phyloP scores from a whole-genome alignment of 1,284 basidiomycete species.

The Cutaneotrichosporon sp. region DNA sequence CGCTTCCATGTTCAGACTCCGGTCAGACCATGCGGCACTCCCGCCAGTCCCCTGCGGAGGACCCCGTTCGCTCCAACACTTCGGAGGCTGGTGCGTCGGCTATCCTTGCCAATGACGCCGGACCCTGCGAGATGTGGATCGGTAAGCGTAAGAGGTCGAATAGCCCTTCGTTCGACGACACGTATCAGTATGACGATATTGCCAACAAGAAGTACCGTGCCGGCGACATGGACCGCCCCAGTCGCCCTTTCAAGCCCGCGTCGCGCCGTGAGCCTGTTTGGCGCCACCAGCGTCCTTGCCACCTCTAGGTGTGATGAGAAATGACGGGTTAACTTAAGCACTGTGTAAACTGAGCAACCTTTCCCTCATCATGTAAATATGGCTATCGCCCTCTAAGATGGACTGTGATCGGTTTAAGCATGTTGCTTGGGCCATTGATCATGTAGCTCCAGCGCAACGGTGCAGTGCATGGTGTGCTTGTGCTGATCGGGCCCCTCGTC shows the following conservation, averaged over 20 bases:
- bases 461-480: too few relatives aligned
- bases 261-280: neutral
- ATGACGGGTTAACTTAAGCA: neutral
- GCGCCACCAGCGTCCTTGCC: neutral
- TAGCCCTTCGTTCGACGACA: neutral
- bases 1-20: neutral
- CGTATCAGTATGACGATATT: neutral
- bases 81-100: neutral
- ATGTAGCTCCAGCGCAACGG: too few relatives aligned
- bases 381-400: too few relatives aligned
- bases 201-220: neutral
- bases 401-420: too few relatives aligned
- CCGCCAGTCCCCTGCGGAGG: neutral
- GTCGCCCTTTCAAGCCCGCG: neutral
- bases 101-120: neutral
- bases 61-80: too few relatives aligned
- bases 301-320: too few relatives aligned
- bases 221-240: neutral
- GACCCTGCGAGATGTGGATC: neutral
- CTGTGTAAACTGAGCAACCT: neutral
- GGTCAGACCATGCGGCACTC: neutral
- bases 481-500: too few relatives aligned
- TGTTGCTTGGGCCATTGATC: too few relatives aligned
- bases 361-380: too few relatives aligned
- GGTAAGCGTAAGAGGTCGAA: neutral